phyloP scores from a whole-genome alignment of 2,329 filamentous ascomycete genomes.

The Macroventuria anomochaeta region DNA sequence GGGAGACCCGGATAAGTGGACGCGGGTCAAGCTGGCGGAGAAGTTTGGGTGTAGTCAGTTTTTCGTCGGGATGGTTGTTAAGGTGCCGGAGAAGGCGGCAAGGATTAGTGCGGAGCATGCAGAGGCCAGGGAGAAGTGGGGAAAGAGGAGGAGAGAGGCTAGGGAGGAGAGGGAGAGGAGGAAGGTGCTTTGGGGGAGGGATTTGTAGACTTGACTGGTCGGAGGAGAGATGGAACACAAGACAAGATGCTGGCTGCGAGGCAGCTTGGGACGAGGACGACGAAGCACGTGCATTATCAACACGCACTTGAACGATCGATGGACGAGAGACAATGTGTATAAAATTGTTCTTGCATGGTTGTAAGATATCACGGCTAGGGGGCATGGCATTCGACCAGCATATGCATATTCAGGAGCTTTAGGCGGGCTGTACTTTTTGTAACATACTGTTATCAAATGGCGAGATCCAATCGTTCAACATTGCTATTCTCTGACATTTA shows the following conservation, averaged over 20 bases:
- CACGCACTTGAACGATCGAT: not conserved
- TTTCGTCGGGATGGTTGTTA: conserved; percentile 67
- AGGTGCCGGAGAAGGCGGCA: conserved; percentile 50
- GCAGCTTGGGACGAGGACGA: no score
- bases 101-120: conserved; percentile 57
- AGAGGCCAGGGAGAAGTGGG: conserved; percentile 66
- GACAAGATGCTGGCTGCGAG: no score
- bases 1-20: conserved; percentile 66
- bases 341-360: conserved; percentile 15
- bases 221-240: no score
- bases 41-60: conserved; percentile 68
- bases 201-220: conserved; percentile 60
- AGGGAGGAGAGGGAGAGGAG: conserved; percentile 66
- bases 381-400: not conserved
- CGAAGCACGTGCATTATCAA: not conserved
- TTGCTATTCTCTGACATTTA: no score
- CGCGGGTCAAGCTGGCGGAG: conserved; percentile 63
- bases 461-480: not conserved
- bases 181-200: conserved; percentile 66
- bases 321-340: conserved; percentile 1
- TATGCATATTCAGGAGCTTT: conserved; percentile 17
- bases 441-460: conserved; percentile 13
- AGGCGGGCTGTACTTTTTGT: conserved; percentile 12
- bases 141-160: conserved; percentile 63
- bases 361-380: conserved; percentile 14